Evolutionary conservation across 345 rosid species (phyloP), one percentile per base, ranked within the genome.

Genomic region (Gossypium turneri): DNA sequence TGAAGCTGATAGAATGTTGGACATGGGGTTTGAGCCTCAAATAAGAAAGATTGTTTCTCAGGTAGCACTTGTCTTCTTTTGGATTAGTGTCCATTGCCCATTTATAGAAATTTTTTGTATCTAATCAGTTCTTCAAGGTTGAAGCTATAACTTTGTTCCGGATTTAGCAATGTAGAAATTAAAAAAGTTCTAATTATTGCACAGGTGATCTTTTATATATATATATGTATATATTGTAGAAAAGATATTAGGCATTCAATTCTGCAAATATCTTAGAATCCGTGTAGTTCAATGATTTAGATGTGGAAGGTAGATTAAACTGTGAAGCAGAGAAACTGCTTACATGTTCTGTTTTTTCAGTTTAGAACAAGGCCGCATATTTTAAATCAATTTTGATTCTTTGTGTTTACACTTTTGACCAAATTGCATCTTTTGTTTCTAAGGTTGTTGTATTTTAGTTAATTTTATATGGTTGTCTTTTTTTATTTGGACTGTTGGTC

Each of bases 21-120:
- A 94, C 81, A 94, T 94, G 98, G 98, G 98, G 16, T 93, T 93
- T 87, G 99, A 91, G 82, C 97, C 99, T 78, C 99, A 95, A 76
- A 93, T 95, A 78, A 90, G 98, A 84, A 91, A 90, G 85, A 88
- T 95, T 79, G 38, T 91, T 15, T 80, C 92, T 59, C 99, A 95
- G 89, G 98, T 89, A 76, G 76, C 74, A 38, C 55, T 55, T 29
- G 25, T 13, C 34, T 29, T 75, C 24, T 22, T 47, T 59, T 57
- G 3, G 13, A 20, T 58, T 59, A 47, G 3, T 13, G 55, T 67
- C 5, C 19, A 13, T 13, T 48, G 41, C 34, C 7, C 13, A 16
- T 17, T 67, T 50, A 13, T 25, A 27, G 12, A 45, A 65, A 19
- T 67, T 45, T 6, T 12, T 65, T 44, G 55, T 22, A 58, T 12